phyloP scores from a whole-genome alignment of 2,329 filamentous ascomycete species.

The Chaetomium sp. region DNA sequence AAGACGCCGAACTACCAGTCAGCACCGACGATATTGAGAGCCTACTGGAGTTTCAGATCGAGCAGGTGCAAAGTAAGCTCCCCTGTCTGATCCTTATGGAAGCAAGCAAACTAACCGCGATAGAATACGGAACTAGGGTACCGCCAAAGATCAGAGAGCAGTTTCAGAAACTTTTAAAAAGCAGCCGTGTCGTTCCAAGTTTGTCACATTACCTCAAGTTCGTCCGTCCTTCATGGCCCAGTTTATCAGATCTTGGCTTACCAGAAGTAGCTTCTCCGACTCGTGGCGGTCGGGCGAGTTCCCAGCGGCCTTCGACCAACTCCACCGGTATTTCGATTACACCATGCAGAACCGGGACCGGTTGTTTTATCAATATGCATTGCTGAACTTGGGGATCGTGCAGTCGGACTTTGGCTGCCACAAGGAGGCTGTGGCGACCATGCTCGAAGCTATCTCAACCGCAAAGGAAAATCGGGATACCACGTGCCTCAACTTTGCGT shows the following conservation, averaged over 20 bases:
- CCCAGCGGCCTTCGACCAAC: slow-evolving; percentile 81
- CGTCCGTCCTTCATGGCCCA: slow-evolving; percentile 33
- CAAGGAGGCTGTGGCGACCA: slow-evolving; percentile 85
- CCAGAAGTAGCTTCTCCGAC: slow-evolving; percentile 71
- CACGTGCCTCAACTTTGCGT: slow-evolving; percentile 88
- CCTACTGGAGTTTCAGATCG: slow-evolving; percentile 84
- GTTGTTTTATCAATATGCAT: slow-evolving; percentile 89
- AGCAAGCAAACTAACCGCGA: slow-evolving; percentile 12
- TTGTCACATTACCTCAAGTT: slow-evolving; percentile 75
- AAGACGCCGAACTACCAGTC: slow-evolving; percentile 48
- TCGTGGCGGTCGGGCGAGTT: slow-evolving; percentile 91
- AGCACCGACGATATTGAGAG: slow-evolving; percentile 80
- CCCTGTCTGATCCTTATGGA: not conserved
- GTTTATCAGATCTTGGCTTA: slow-evolving; percentile 9
- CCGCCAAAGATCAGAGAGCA: slow-evolving; percentile 72
- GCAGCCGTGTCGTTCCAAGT: slow-evolving; percentile 69
- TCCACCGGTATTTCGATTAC: slow-evolving; percentile 97
- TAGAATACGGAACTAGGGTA: slow-evolving; percentile 76
- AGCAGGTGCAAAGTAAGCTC: slow-evolving; percentile 75
- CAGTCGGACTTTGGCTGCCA: slow-evolving; percentile 95
- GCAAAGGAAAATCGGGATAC: slow-evolving; percentile 92
- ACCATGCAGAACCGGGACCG: slow-evolving; percentile 84
- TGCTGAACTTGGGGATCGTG: slow-evolving; percentile 89
- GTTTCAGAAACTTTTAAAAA: slow-evolving; percentile 68
- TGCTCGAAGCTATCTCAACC: slow-evolving; percentile 94